Evolutionary conservation across 768 basidiomycete species (phyloP).

Genomic region (Rhizopogon salebrosus): DNA sequence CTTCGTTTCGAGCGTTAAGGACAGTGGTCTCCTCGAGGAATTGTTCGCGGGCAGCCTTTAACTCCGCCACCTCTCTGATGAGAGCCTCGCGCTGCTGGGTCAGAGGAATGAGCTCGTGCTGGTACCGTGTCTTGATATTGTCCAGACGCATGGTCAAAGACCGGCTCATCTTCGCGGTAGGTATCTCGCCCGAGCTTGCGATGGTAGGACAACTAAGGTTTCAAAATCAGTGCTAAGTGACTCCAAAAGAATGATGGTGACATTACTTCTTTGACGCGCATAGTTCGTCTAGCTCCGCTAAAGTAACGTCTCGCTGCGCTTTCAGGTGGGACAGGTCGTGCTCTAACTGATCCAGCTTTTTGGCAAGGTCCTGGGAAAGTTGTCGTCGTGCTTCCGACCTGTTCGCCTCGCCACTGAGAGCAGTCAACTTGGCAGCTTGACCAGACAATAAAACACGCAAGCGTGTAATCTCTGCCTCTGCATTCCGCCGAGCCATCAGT

Average conservation of each 20-base stretch:
- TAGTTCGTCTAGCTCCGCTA: slow-evolving; percentile 93
- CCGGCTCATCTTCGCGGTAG: slow-evolving; percentile 46
- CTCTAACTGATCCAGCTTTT: slow-evolving; percentile 74
- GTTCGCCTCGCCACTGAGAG: slow-evolving; percentile 76
- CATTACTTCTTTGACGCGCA: slow-evolving; percentile 63
- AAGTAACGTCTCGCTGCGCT: slow-evolving; percentile 84
- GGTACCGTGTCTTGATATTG: slow-evolving; percentile 81
- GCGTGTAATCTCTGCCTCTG: slow-evolving; percentile 87
- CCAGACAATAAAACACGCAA: slow-evolving; percentile 82
- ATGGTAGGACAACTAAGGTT: slow-evolving; percentile 22
- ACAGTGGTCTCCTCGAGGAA: slow-evolving; percentile 90
- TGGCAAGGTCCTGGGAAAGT: slow-evolving; percentile 70
- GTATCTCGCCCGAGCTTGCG: slow-evolving; percentile 27
- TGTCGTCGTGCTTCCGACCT: slow-evolving; percentile 77
- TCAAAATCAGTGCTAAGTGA: slow-evolving; percentile 17
- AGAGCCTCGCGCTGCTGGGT: slow-evolving; percentile 77
- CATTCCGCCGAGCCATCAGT: slow-evolving; percentile 79
- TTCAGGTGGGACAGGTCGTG: slow-evolving; percentile 81
- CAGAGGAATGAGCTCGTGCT: slow-evolving; percentile 80
- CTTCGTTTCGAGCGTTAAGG: slow-evolving; percentile 88
- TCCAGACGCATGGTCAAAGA: slow-evolving; percentile 85
- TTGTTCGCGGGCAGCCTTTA: slow-evolving; percentile 79
- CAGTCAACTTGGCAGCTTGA: slow-evolving; percentile 81
- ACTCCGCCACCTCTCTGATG: slow-evolving; percentile 76
- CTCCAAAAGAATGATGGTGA: slow-evolving; percentile 4